Conservation (phyloP, 345 rosid genomes). For the Aquilaria sinensis region DNA sequence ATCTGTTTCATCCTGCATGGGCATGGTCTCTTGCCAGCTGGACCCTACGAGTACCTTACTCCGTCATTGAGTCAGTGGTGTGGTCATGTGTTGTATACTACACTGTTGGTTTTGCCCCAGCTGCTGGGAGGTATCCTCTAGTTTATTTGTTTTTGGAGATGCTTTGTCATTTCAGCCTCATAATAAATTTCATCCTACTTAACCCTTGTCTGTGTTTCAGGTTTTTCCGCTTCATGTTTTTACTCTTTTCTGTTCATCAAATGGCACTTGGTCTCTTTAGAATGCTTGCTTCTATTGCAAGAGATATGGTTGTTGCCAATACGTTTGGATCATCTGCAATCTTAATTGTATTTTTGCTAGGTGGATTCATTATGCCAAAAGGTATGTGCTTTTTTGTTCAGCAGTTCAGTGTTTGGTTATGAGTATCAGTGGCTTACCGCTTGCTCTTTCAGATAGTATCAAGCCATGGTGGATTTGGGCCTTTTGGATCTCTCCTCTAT, state of each 20-base stretch:
- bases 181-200: conserved; percentile 8
- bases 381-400: conserved; percentile 29
- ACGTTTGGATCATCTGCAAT: conserved; percentile 78
- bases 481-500: conserved; percentile 83
- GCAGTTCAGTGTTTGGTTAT: neutral
- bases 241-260: conserved; percentile 77
- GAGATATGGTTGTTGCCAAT: conserved; percentile 86
- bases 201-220: conserved; percentile 27
- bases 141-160: neutral
- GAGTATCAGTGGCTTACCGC: conserved; percentile 1
- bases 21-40: conserved; percentile 79
- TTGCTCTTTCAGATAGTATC: conserved; percentile 39
- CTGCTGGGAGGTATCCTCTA: conserved; percentile 46
- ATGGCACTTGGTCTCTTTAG: conserved; percentile 90
- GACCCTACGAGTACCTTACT: conserved; percentile 81
- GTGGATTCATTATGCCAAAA: conserved; percentile 87
- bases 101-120: conserved; percentile 79
- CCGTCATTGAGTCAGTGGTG: conserved; percentile 72
- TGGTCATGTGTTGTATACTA: conserved; percentile 86
- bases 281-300: conserved; percentile 66
- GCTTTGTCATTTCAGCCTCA: neutral
- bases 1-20: conserved; percentile 92
- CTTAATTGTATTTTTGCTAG: conserved; percentile 57
- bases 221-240: conserved; percentile 74
- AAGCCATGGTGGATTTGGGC: conserved; percentile 95